Evolutionary conservation across 768 basidiomycete genomes (phyloP).

Genomic region (Dictyophora rubrovolvata): DNA sequence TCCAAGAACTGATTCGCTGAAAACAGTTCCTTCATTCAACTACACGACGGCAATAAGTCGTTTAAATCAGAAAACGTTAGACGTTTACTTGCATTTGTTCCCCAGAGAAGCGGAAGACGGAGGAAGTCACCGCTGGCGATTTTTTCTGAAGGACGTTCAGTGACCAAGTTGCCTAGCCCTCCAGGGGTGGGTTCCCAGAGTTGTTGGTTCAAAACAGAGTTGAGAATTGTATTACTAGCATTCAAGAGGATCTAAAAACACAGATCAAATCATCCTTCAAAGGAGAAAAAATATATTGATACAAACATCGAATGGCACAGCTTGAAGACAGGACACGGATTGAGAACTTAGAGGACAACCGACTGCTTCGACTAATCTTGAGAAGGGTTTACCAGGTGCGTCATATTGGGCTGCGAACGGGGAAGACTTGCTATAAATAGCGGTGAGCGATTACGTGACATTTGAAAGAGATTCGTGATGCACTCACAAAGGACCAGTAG

Average conservation of each 20-base stretch:
- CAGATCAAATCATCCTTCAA: neutral
- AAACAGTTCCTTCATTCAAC: slow-evolving; percentile 46
- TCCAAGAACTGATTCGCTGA: slow-evolving; percentile 31
- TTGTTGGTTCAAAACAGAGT: slow-evolving; percentile 36
- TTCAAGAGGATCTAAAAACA: slow-evolving; percentile 34
- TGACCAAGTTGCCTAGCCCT: slow-evolving; percentile 37
- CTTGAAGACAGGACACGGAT: slow-evolving; percentile 35
- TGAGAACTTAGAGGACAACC: slow-evolving; percentile 32
- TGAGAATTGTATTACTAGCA: slow-evolving; percentile 38
- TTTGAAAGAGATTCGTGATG: neutral
- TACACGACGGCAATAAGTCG: slow-evolving; percentile 11
- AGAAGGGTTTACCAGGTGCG: slow-evolving; percentile 40
- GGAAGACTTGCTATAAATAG: slow-evolving; percentile 37
- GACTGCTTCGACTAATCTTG: slow-evolving; percentile 33
- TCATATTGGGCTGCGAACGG: slow-evolving; percentile 37
- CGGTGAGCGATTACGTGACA: neutral
- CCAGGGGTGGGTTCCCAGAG: slow-evolving; percentile 51
- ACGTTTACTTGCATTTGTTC: slow-evolving; percentile 37
- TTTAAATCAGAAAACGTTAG: neutral
- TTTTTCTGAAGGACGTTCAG: slow-evolving; percentile 34
- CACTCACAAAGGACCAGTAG: slow-evolving; percentile 44
- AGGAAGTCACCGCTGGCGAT: slow-evolving; percentile 40
- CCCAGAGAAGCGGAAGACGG: slow-evolving; percentile 44
- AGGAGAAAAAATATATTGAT: neutral
- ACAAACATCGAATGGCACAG: slow-evolving; percentile 34